A percentile compares a stretch with the other conserved stretches of the same genome.
Conservation (phyloP, 148 eudicot species). For the Heliosperma pusillum region DNA sequence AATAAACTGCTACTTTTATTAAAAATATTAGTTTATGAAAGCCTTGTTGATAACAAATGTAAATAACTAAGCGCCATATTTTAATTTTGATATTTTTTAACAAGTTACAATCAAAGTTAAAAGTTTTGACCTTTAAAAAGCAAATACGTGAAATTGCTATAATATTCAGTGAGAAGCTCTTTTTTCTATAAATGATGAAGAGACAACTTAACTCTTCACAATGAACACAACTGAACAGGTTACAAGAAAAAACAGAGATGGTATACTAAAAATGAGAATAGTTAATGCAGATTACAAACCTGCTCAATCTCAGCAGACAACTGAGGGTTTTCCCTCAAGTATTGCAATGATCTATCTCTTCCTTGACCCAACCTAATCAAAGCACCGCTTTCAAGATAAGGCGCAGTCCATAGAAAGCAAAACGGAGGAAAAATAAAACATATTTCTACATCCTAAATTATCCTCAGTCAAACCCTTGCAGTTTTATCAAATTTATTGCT, state of each 20-base stretch:
- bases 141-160: background rate
- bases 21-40: no score
- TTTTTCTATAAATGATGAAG: background rate
- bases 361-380: conserved; percentile 85
- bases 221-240: background rate
- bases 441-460: background rate
- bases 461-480: background rate
- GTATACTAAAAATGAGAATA: background rate
- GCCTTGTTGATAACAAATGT: no score
- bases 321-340: conserved; percentile 73
- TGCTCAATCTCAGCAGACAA: conserved; percentile 81
- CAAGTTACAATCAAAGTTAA: no score
- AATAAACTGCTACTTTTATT: no score
- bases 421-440: background rate
- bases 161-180: background rate
- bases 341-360: conserved; percentile 82
- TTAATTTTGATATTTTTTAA: no score
- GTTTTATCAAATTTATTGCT: background rate
- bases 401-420: background rate
- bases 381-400: conserved; percentile 7
- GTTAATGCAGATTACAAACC: conserved; percentile 37
- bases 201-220: background rate
- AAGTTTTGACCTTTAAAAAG: no score
- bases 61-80: no score
- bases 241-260: background rate